These are phyloP conservation scores for Periconia sp. DNA, from an alignment of 2,329 filamentous ascomycete species.

Conservation along the genomic window DNA sequence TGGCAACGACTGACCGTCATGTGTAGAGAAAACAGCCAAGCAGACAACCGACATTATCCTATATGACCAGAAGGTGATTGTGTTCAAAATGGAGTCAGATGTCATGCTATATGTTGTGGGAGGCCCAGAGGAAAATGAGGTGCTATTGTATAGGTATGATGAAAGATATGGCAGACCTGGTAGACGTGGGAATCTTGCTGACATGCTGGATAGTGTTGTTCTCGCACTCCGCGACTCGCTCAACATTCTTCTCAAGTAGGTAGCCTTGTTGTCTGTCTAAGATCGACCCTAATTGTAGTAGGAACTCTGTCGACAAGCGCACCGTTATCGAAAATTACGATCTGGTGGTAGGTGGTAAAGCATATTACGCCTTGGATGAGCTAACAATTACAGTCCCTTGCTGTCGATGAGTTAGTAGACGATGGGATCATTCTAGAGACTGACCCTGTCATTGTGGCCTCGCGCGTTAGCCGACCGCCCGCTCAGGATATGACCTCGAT, in stretches of 20 bases:
- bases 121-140: slow-evolving; percentile 90
- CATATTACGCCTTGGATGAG: slow-evolving; percentile 41
- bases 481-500: slow-evolving; percentile 86
- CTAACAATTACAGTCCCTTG: slow-evolving; percentile 84
- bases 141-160: slow-evolving; percentile 77
- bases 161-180: neutral
- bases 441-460: slow-evolving; percentile 91
- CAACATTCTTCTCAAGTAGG: slow-evolving; percentile 89
- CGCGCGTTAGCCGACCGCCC: slow-evolving; percentile 89
- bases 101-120: slow-evolving; percentile 96
- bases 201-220: slow-evolving; percentile 69
- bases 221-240: slow-evolving; percentile 88
- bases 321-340: slow-evolving; percentile 99
- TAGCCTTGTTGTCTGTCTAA: no score
- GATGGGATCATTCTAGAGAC: slow-evolving; percentile 93
- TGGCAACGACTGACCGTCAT: slow-evolving; percentile 70
- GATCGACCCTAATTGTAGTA: slow-evolving; percentile 53
- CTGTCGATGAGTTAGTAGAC: slow-evolving; percentile 78
- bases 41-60: slow-evolving; percentile 95
- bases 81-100: slow-evolving; percentile 98
- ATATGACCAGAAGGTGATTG: slow-evolving; percentile 93
- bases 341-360: slow-evolving; percentile 63
- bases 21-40: slow-evolving; percentile 84
- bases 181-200: slow-evolving; percentile 12
- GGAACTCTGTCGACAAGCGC: slow-evolving; percentile 95